Conservation (phyloP, 78 protist genomes). For the Creolimax fragrantissima region DNA sequence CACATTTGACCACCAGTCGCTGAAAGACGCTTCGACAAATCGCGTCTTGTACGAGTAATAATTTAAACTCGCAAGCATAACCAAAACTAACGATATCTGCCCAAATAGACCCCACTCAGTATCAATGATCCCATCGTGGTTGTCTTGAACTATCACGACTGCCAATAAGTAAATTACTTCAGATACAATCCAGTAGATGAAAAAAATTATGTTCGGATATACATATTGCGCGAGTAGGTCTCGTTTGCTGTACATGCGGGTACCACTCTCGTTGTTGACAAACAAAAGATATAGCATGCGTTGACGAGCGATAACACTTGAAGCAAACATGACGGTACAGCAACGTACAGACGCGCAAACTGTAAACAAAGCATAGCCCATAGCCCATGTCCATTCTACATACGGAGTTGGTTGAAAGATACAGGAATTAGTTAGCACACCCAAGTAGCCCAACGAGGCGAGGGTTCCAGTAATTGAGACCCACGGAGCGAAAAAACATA, state of each 20-base stretch:
- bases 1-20: neutral
- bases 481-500: neutral
- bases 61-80: neutral
- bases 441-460: neutral
- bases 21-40: neutral
- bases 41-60: neutral
- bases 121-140: neutral
- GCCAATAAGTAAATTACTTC: neutral
- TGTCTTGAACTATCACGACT: neutral
- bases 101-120: neutral
- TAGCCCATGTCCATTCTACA: neutral
- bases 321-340: neutral
- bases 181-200: neutral
- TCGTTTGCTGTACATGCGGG: neutral
- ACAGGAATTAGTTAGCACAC: neutral
- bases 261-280: neutral
- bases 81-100: neutral
- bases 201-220: neutral
- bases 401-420: neutral
- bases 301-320: neutral
- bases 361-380: neutral
- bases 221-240: neutral
- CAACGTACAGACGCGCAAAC: neutral
- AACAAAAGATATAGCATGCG: neutral
- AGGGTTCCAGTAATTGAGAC: neutral